Base-by-base conservation (phyloP, 176 grass and related monocot genomes). In the Ensete ventricosum region DNA sequence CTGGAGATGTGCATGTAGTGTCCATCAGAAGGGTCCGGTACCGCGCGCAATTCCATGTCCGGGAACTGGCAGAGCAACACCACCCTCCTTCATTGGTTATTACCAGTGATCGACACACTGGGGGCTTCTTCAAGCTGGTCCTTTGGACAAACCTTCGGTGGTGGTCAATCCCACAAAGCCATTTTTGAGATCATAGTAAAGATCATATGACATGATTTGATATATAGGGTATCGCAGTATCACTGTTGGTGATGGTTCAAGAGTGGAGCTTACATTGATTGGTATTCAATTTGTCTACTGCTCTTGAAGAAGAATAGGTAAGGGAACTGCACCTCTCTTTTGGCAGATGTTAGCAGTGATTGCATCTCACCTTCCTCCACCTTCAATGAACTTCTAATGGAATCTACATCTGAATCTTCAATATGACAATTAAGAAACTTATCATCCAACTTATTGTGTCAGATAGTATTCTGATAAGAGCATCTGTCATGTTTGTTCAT, bases 41-140 rank as follows among this genome's bases (percentile, higher is more conserved):
- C 81, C 22, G 71, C 78, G 71, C 90, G 91, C 88, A 68, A 76
- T 55, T 25, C 78, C 25, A 96, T 88, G 91, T 80, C 88, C 1
- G n/a, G 81, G 27, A 96, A 96, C 74, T 91, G 91, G 91, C 91
- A 96, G 80, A 88, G 88, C 79, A 83, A 76, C 64, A 76, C 69
- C 74, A 79, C 75, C 53, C 85, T 96, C 91, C 0, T 91, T 96
- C 79, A 86, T 1, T 66, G 69, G 79, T 96, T 26, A 90, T 71
- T 1, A 29, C 73, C 14, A 76, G 88, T 20, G 75, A 94, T 53
- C 83, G 79, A 54, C 81, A 79, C 60, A 81, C 85, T 22, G 62
- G 88, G 25, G 13, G 92, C 85, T 55, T 77, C 85, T 1, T 9
- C 86, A 11, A 65, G 81, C 1, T 96, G 88, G 88, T 85, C 83